Evolutionary conservation across 129 eudicot species (phyloP), one percentile per base, ranked within the genome.

Genomic region (Flaveria bidentis): DNA sequence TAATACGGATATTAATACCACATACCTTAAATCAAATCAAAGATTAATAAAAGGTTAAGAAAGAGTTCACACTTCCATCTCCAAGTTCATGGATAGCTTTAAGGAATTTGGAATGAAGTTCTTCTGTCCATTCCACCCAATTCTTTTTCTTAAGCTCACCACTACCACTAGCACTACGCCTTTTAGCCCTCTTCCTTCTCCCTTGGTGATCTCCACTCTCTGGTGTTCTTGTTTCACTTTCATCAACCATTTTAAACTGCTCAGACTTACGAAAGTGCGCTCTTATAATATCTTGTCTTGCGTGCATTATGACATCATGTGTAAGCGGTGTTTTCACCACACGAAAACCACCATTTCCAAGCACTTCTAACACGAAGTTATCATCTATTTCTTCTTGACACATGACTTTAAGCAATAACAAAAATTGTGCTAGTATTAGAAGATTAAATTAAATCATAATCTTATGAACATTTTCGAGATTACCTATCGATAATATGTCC

Each of bases 401-500:
- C 76, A 80, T 67, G 2, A 74, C 84, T 80, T 68, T 14, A 80
- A 2, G 8, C 28, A n/a, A 28, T 25, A 70, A 25, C n/a, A 17
- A 25, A 15, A 22, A 25, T 33, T 22, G 28, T 66, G 36, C 41
- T n/a, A 26, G 67, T 25, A 64, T 30, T 30, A 22, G 22, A 56
- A 26, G 16, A 45, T 36, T 9, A 13, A 9, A 42, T 20, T 9
- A 51, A 60, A 30, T 7, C 9, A n/a, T 55, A 46, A 18, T 16
- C 7, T 36, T 36, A 5, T 36, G 5, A 33, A 5, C 7, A 36
- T 5, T 36, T 36, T 26, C 15, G 9, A 36, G 47, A 46, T 82
- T 77, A 84, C 88, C 46, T 20, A 77, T 73, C 73, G 81, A 60
- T 58, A 77, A 51, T 6, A 77, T 30, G 53, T 52, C 64, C 82